These are phyloP conservation scores for Fereydounia khargensis DNA, from an alignment of 1,284 basidiomycete species.

Conservation along the genomic window DNA sequence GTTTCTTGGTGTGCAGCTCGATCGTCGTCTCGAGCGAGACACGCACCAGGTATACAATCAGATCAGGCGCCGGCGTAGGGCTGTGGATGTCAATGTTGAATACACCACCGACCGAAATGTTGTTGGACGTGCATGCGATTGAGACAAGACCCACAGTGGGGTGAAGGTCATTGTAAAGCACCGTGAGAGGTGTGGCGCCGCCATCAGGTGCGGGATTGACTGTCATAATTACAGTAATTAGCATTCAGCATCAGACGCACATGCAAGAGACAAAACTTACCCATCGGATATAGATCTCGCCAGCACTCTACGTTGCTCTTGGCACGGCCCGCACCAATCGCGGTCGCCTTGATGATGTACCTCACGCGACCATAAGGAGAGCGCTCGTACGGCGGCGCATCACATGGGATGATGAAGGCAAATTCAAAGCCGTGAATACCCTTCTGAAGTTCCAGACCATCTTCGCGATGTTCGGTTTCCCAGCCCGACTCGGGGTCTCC, in stretches of 20 bases:
- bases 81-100: conserved; percentile 57
- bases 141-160: conserved; percentile 54
- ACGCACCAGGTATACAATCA: conserved; percentile 54
- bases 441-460: conserved; percentile 49
- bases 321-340: conserved; percentile 51
- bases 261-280: too few relatives aligned
- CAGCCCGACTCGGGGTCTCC: conserved; percentile 5
- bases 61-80: conserved; percentile 45
- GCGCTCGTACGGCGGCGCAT: conserved; percentile 53
- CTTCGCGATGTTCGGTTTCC: conserved; percentile 20
- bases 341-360: conserved; percentile 56
- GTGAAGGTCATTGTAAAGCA: conserved; percentile 57
- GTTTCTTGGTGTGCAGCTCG: conserved; percentile 45
- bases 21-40: conserved; percentile 53
- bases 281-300: conserved; percentile 54
- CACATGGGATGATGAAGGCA: conserved; percentile 54
- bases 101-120: conserved; percentile 55
- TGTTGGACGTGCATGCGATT: conserved; percentile 55
- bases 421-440: conserved; percentile 58
- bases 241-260: too few relatives aligned
- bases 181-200: conserved; percentile 50
- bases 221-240: too few relatives aligned
- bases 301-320: conserved; percentile 50
- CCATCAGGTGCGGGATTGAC: conserved; percentile 54
- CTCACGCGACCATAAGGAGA: conserved; percentile 50